phyloP scores from a whole-genome alignment of 1,284 basidiomycete genomes.

The Phellinidium pouzarii region DNA sequence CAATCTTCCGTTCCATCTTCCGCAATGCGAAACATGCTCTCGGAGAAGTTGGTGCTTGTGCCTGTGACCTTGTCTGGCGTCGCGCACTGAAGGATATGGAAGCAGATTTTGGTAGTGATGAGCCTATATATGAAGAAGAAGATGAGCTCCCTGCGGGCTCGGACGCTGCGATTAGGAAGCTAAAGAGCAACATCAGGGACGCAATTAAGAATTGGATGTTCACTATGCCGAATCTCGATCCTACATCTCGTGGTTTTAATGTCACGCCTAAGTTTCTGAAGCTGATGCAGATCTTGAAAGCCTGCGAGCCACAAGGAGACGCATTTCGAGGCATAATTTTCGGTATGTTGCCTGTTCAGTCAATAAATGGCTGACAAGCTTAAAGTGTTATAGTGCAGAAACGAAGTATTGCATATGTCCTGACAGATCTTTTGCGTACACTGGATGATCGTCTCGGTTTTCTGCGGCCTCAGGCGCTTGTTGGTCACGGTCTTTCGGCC shows the following conservation, averaged over 20 bases:
- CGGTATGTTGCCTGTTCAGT: constrained; percentile 34
- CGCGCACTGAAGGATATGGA: constrained; percentile 39
- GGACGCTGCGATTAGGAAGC: constrained; percentile 22
- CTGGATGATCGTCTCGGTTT: constrained; percentile 37
- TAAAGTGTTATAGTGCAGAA: constrained; percentile 35
- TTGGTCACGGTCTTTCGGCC: constrained; percentile 26
- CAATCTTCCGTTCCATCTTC: constrained; percentile 35
- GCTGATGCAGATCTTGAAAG: constrained; percentile 49
- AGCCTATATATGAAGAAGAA: constrained; percentile 29
- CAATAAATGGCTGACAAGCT: constrained; percentile 1
- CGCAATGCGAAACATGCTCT: constrained; percentile 39
- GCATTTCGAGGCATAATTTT: constrained; percentile 59
- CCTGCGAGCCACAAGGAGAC: constrained; percentile 44
- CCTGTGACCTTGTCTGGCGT: constrained; percentile 60
- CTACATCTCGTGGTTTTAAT: constrained; percentile 49
- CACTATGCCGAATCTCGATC: constrained; percentile 50
- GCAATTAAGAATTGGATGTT: constrained; percentile 52
- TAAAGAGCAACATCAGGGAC: constrained; percentile 30
- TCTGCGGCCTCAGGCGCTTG: constrained; percentile 33
- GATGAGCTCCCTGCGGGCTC: constrained; percentile 22
- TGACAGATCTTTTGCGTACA: constrained; percentile 41
- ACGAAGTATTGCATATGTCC: constrained; percentile 36
- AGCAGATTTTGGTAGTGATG: constrained; percentile 23
- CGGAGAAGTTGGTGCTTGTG: constrained; percentile 53
- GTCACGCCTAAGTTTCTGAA: constrained; percentile 57